Evolutionary conservation across 179 eudicot genomes (phyloP).

Genomic region (Spinacia oleracea): DNA sequence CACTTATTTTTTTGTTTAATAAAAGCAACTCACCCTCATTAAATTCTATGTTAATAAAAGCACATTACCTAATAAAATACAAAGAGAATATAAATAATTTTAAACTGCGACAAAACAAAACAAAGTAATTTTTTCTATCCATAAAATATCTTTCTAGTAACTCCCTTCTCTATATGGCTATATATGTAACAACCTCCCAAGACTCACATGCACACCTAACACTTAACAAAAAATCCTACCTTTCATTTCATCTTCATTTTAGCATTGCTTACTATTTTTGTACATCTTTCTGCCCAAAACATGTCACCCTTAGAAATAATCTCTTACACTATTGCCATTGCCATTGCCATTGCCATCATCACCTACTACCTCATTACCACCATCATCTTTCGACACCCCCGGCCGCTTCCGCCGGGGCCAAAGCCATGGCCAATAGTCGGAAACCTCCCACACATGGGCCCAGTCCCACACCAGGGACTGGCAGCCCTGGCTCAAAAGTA

Average conservation of each 20-base stretch:
- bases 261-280: not conserved
- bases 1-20: too few relatives aligned
- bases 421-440: slow-evolving; percentile 85
- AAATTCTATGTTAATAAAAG: too few relatives aligned
- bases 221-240: not conserved
- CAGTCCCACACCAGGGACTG: slow-evolving; percentile 71
- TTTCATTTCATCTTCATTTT: not conserved
- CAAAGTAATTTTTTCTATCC: too few relatives aligned
- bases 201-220: not conserved
- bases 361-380: slow-evolving; percentile 35
- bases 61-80: too few relatives aligned
- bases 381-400: slow-evolving; percentile 16
- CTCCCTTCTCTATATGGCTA: not conserved
- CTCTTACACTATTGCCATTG: slow-evolving; percentile 34
- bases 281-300: not conserved
- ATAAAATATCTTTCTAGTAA: not conserved
- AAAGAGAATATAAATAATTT: too few relatives aligned
- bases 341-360: slow-evolving; percentile 32
- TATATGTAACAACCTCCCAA: not conserved
- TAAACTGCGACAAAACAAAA: too few relatives aligned
- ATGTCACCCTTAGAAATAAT: slow-evolving; percentile 41
- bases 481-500: slow-evolving; percentile 61
- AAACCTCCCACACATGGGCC: slow-evolving; percentile 82
- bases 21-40: too few relatives aligned
- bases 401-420: slow-evolving; percentile 80